phyloP scores from a whole-genome alignment of 1,139 yeast species.

The Zygoascus meyerae region DNA sequence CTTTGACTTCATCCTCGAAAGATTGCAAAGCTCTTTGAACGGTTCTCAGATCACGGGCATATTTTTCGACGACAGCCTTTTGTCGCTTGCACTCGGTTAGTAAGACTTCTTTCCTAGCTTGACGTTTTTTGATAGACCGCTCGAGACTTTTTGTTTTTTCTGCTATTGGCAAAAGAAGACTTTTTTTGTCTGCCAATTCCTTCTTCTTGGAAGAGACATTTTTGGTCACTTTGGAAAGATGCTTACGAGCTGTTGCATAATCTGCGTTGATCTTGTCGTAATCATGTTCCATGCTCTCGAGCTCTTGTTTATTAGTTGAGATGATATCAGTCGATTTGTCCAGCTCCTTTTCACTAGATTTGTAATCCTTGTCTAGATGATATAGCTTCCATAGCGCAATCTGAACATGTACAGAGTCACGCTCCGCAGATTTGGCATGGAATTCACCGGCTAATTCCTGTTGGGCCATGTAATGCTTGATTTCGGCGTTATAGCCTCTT shows the following conservation, averaged over 20 bases:
- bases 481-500: constrained; percentile 68
- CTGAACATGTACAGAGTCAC: constrained; percentile 42
- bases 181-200: constrained; percentile 42
- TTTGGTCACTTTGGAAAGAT: constrained; percentile 40
- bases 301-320: constrained; percentile 34
- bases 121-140: constrained; percentile 38
- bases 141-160: constrained; percentile 41
- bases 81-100: constrained; percentile 47
- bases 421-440: constrained; percentile 47
- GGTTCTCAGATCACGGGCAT: constrained; percentile 45
- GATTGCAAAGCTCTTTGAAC: constrained; percentile 41
- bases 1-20: constrained; percentile 41
- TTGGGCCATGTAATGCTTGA: constrained; percentile 75
- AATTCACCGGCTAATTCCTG: constrained; percentile 65
- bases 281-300: constrained; percentile 15
- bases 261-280: constrained; percentile 17
- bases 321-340: constrained; percentile 15
- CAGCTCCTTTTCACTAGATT: constrained; percentile 20
- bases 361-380: constrained; percentile 52
- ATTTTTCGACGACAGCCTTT: constrained; percentile 44
- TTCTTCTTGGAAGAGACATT: constrained; percentile 38
- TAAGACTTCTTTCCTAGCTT: constrained; percentile 50
- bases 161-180: constrained; percentile 51
- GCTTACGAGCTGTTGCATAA: constrained; percentile 18
- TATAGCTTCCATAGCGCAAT: constrained; percentile 61